Conservation (phyloP, 345 rosid species). For the Eucalyptus urophylla region DNA sequence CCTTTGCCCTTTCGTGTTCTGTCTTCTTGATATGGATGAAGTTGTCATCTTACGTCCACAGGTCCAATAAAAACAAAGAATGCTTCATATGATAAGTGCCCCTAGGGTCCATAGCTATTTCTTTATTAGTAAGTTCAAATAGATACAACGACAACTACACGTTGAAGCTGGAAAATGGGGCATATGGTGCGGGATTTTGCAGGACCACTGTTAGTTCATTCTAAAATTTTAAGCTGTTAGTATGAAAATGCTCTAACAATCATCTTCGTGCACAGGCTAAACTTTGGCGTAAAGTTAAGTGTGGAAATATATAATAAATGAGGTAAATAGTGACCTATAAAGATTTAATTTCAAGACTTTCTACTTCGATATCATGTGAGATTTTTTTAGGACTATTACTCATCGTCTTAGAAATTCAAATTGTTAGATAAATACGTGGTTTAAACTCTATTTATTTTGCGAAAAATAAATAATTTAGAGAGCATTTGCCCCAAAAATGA, state of each 20-base stretch:
- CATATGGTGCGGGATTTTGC: background rate
- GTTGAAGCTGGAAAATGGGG: background rate
- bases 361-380: accelerated
- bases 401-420: background rate
- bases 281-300: background rate
- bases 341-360: background rate
- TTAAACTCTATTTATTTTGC: background rate
- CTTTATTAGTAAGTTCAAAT: background rate
- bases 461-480: background rate
- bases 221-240: background rate
- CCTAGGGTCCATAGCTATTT: background rate
- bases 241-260: background rate
- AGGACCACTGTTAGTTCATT: background rate
- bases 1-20: background rate
- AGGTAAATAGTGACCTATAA: background rate
- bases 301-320: background rate
- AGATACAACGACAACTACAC: background rate
- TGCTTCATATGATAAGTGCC: background rate
- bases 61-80: background rate
- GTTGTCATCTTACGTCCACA: background rate
- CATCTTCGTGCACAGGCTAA: background rate
- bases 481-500: background rate
- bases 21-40: background rate
- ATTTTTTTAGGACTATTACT: background rate
- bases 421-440: background rate